Base-by-base conservation (phyloP, 2,329 filamentous ascomycete species). In the Raffaelea ambrosiae region DNA sequence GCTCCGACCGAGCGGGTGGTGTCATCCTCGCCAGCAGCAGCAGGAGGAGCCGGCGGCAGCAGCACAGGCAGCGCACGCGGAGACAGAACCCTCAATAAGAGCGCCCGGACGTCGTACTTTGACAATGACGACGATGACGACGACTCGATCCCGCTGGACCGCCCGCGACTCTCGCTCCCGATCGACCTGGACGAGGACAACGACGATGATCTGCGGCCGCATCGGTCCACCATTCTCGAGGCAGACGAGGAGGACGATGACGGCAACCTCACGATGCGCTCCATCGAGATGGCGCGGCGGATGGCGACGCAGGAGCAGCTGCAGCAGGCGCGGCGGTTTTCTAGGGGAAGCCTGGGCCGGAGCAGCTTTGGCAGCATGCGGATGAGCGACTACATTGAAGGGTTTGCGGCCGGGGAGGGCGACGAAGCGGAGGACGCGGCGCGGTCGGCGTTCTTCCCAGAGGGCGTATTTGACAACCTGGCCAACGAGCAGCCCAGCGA, bases 201-300 rank as follows among this genome's bases (percentile, higher is more conserved):
- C 36, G 72, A 75, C 39, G 66, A 72, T 16, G 66, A 76, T 20
- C 56, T 79, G 48, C 67, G 68, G 36, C 76, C 76, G 9, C 79
- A 79, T 29, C 70, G 67, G 45, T 71, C 75, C 44, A 72, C 74
- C 29, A 67, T 70, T 10, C 57, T 83, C 21, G 77, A 82, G 47
- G 43, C 36, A 20, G 48, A 47, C 40, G 46, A 40, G 40, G 47
- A 50, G 22, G 49, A 40, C 22, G 50, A 52, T 29, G 76, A 81
- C 22, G 75, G 79, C 39, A 73, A 82, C 53, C 71, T 71, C 51
- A 83, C 79, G 0, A 39, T 73, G 38, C 71, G 74, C 50, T 81
- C 79, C 2, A 70, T 84, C 23, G 81, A 84, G 61, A 57, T 81
- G 43, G 73, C 78, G 8, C 68, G 80, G 23, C 66, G 80, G 43